Evolutionary conservation across 1,284 basidiomycete genomes (phyloP).

Genomic region (Cryptococcus sp.): DNA sequence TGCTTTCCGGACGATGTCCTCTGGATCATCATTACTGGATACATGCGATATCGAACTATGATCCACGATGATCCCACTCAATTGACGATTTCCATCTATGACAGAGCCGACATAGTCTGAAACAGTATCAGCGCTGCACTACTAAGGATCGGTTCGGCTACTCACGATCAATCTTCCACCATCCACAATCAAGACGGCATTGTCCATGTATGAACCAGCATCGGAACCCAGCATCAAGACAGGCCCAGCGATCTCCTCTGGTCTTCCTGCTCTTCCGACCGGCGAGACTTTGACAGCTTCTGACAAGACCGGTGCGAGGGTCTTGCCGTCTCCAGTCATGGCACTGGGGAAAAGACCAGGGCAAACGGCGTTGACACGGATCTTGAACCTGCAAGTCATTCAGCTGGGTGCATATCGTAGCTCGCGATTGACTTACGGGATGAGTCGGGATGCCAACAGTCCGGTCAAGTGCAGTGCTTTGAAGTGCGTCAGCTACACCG

Average conservation of each 20-base stretch:
- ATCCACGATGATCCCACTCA: no score
- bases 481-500: constrained; percentile 2
- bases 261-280: constrained; percentile 31
- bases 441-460: constrained; percentile 30
- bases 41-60: no score
- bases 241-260: constrained; percentile 44
- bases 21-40: no score
- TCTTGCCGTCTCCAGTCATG: constrained; percentile 34
- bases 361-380: constrained; percentile 40
- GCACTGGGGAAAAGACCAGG: constrained; percentile 43
- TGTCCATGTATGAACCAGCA: constrained; percentile 41
- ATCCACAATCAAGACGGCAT: constrained; percentile 33
- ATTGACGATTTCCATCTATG: background rate
- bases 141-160: background rate
- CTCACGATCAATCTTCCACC: constrained; percentile 26
- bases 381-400: constrained; percentile 26
- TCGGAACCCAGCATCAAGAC: constrained; percentile 33
- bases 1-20: no score
- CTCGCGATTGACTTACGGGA: constrained; percentile 24
- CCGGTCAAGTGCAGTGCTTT: constrained; percentile 27
- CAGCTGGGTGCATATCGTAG: background rate
- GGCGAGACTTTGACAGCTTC: constrained; percentile 24
- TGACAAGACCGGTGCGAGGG: constrained; percentile 6
- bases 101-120: background rate
- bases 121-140: background rate